Evolutionary conservation across 345 rosid genomes (phyloP).

Genomic region (Carallia brachiata): DNA sequence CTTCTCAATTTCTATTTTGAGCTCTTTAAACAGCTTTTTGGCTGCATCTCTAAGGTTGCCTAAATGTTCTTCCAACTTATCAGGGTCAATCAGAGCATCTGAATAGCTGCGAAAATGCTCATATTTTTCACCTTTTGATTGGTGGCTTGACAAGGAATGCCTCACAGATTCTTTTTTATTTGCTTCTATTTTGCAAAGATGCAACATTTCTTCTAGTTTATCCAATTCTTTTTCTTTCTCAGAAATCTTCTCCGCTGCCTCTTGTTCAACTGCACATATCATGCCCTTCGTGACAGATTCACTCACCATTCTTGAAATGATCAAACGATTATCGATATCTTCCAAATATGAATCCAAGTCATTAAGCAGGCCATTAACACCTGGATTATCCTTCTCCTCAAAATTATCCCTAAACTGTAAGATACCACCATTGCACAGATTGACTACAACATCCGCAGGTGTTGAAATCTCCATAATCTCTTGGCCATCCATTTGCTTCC

Average conservation of each 20-base stretch:
- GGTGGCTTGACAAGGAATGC: slow-evolving; percentile 10
- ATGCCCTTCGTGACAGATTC: slow-evolving; percentile 75
- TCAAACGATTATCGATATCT: slow-evolving; percentile 51
- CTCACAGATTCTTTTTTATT: slow-evolving; percentile 27
- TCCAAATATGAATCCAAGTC: slow-evolving; percentile 64
- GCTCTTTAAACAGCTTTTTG: slow-evolving; percentile 49
- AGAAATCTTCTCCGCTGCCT: slow-evolving; percentile 63
- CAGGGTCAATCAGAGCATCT: slow-evolving; percentile 21
- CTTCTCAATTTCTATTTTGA: slow-evolving; percentile 51
- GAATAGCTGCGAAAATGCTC: slow-evolving; percentile 17
- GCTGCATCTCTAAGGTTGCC: slow-evolving; percentile 36
- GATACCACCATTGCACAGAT: not conserved
- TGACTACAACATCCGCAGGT: slow-evolving; percentile 25
- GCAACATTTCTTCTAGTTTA: slow-evolving; percentile 42
- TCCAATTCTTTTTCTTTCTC: slow-evolving; percentile 62
- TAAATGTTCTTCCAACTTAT: slow-evolving; percentile 32
- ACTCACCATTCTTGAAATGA: slow-evolving; percentile 71
- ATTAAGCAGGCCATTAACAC: slow-evolving; percentile 38
- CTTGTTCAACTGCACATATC: slow-evolving; percentile 45
- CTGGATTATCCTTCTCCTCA: slow-evolving; percentile 56
- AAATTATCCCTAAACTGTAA: slow-evolving; percentile 16
- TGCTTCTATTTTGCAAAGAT: slow-evolving; percentile 25
- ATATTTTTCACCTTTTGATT: slow-evolving; percentile 2
- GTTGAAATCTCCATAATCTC: slow-evolving; percentile 24
- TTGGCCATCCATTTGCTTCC: slow-evolving; percentile 29